Conservation (phyloP, 495 filamentous ascomycete genomes). For the Neurospora sp. region DNA sequence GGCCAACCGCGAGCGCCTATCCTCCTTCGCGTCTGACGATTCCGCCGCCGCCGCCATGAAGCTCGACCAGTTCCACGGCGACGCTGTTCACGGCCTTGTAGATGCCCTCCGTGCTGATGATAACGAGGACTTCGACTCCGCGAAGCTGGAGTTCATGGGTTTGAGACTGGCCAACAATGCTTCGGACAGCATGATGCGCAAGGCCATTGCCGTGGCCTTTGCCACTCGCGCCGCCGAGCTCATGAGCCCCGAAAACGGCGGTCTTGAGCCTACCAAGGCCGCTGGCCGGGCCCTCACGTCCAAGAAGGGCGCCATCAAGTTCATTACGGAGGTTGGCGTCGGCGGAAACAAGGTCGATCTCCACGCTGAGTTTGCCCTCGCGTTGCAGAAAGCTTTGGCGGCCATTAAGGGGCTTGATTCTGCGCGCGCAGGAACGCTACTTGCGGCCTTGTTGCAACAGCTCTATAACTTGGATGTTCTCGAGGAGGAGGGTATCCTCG, state of each 20-base stretch:
- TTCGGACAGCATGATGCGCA: constrained; percentile 74
- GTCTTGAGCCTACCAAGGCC: constrained; percentile 49
- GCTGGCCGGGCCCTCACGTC: constrained; percentile 46
- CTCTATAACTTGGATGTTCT: constrained; percentile 76
- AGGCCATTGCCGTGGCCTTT: constrained; percentile 74
- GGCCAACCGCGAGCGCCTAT: constrained; percentile 31
- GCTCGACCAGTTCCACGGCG: constrained; percentile 68
- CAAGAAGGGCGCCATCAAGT: constrained; percentile 37
- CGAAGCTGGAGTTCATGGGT: constrained; percentile 81
- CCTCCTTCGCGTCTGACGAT: constrained; percentile 43
- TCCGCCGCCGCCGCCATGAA: constrained; percentile 20
- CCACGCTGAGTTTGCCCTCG: constrained; percentile 75
- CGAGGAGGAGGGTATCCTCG: constrained; percentile 77
- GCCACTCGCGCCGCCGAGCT: constrained; percentile 70
- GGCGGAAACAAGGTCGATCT: constrained; percentile 36
- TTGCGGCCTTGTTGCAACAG: constrained; percentile 67
- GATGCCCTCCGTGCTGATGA: constrained; percentile 53
- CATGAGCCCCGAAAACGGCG: constrained; percentile 42
- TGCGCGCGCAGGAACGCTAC: constrained; percentile 45
- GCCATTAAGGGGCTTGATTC: constrained; percentile 42
- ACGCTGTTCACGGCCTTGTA: constrained; percentile 73
- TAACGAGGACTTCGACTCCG: constrained; percentile 68
- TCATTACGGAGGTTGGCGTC: constrained; percentile 42
- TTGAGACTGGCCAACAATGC: constrained; percentile 83
- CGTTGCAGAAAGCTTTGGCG: constrained; percentile 69